Evolutionary conservation across 768 basidiomycete genomes (phyloP), one percentile per base, ranked within the genome.

Genomic region (Trametes meyenii): DNA sequence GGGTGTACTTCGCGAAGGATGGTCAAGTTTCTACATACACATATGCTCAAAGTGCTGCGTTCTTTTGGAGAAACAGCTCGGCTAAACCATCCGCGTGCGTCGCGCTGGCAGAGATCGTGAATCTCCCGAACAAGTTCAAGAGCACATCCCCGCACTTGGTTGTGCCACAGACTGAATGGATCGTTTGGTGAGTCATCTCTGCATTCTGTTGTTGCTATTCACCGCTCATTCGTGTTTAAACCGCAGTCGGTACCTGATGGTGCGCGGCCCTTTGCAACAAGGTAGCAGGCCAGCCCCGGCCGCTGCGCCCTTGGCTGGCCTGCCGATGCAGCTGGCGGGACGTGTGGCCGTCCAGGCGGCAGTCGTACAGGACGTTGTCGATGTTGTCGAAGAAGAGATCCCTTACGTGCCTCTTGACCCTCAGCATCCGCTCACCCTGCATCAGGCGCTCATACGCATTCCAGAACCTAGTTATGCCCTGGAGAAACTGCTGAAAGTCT

Each of bases 1-100:
- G 88, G 4, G 86, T 90, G 0, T 90, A 90, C 67, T 83, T 88
- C 50, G 83, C 85, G 4, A 85, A 83, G 66, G 85, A 89, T 35
- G 85, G 78, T 4, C 58, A 45, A 0, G 66, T 79, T 1, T 87
- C 86, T 0, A 78, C 82, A 72, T 68, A 74, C 0, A 24, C 46
- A 16, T 87, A 85, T 65, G 78, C 83, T 0, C 38, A 38, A 1
- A 55, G 55, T 7, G 69, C 61, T 68, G 66, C 26, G 57, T 74
- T n/a, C 60, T 71, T 45, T 38, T 88, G 87, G 87, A 71, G 69
- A 45, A 84, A 84, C 66, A 85, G 85, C 63, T 73, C 69, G 76
- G 81, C 7, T 61, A 69, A 2, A 81, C 85, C 16, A 72, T 71
- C 0, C 77, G 76, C 50, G 4, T 85, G 86, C 46, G 78, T 83